Percentiles rank a stretch among this genome's conserved stretches.
Conservation (phyloP, 2,329 filamentous ascomycete genomes). For the Blumeriella jaapii region DNA sequence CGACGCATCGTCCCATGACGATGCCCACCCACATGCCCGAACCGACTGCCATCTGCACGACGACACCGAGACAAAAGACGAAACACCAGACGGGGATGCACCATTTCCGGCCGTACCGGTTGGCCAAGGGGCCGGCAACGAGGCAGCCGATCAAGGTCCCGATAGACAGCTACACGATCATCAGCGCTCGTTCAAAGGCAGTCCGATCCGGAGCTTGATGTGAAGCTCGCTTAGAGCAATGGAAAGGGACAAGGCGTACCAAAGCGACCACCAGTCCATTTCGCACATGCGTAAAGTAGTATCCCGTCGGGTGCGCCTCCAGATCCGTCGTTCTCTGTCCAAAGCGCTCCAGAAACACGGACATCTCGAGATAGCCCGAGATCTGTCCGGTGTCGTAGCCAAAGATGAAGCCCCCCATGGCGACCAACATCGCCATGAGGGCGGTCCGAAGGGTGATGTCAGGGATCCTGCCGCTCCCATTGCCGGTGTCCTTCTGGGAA, state of each 20-base stretch:
- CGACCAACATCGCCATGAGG: constrained; percentile 18
- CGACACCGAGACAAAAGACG: constrained; percentile 51
- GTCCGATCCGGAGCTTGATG: too few species aligned
- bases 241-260: constrained; percentile 34
- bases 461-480: constrained; percentile 1
- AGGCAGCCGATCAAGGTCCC: constrained; percentile 73
- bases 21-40: constrained; percentile 49
- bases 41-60: constrained; percentile 50
- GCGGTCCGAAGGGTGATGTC: constrained; percentile 15
- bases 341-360: constrained; percentile 43
- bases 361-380: constrained; percentile 50
- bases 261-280: constrained; percentile 54
- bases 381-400: constrained; percentile 30
- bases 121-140: constrained; percentile 60
- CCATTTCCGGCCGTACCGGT: constrained; percentile 47
- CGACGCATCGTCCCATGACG: constrained; percentile 50
- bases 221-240: too few species aligned
- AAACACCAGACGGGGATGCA: constrained; percentile 43
- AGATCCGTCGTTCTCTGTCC: constrained; percentile 28
- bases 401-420: constrained; percentile 27
- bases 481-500: too few species aligned
- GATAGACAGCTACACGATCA: constrained; percentile 52
- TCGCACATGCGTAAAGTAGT: constrained; percentile 44
- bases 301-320: constrained; percentile 19
- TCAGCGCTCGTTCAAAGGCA: too few species aligned